Conservation (phyloP, 805 yeast genomes). For the Candida palmyrensis region DNA sequence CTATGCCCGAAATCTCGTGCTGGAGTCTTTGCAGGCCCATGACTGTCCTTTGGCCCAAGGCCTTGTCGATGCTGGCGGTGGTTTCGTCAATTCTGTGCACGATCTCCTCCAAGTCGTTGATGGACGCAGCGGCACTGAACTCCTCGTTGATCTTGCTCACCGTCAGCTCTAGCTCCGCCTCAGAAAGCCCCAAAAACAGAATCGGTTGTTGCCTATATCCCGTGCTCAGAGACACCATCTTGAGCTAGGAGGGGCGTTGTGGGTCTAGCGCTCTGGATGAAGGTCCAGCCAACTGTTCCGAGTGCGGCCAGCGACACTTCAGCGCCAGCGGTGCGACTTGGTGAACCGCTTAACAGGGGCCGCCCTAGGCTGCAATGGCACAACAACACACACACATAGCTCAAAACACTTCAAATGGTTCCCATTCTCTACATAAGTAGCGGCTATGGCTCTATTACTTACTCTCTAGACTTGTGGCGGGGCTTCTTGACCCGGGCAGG, state of each 20-base stretch:
- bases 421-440: neutral
- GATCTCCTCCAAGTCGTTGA: constrained; percentile 23
- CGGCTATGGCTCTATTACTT: neutral
- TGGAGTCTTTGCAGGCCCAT: constrained; percentile 25
- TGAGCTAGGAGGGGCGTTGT: too few species aligned
- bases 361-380: too few species aligned
- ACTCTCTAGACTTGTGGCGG: constrained; percentile 1
- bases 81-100: constrained; percentile 23
- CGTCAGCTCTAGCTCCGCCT: neutral
- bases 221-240: too few species aligned
- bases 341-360: too few species aligned
- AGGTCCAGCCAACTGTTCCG: too few species aligned
- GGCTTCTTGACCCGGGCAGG: neutral
- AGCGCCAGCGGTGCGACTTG: too few species aligned
- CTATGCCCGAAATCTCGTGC: constrained; percentile 43
- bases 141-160: constrained; percentile 5
- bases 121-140: constrained; percentile 19
- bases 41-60: constrained; percentile 19
- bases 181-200: too few species aligned
- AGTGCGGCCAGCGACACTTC: too few species aligned
- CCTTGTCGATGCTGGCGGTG: constrained; percentile 18
- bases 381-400: too few species aligned
- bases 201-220: too few species aligned
- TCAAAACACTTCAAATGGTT: neutral
- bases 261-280: too few species aligned